phyloP scores from a whole-genome alignment of 2,329 filamentous ascomycete species.

The Acephala macrosclerotiorum region DNA sequence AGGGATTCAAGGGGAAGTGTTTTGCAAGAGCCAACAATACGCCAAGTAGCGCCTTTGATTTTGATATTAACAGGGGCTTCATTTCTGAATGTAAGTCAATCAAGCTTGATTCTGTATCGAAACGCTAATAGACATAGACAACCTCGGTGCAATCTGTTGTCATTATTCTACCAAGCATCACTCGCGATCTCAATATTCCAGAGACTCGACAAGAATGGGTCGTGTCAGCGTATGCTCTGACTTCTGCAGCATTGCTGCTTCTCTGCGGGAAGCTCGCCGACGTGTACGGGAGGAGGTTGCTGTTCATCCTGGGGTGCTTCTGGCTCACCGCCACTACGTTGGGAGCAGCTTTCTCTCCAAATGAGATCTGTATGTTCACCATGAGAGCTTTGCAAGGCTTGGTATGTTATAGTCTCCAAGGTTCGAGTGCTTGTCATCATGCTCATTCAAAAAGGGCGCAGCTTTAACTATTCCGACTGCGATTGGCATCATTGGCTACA shows the following conservation, averaged over 20 bases:
- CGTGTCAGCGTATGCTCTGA: constrained; percentile 48
- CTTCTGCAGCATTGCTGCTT: constrained; percentile 56
- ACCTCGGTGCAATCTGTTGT: constrained; percentile 65
- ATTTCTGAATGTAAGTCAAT: constrained; percentile 37
- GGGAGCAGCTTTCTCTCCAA: constrained; percentile 68
- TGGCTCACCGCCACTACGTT: constrained; percentile 68
- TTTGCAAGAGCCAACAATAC: constrained; percentile 34
- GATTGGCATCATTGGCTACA: constrained; percentile 73
- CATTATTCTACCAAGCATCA: constrained; percentile 55
- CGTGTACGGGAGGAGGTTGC: constrained; percentile 54
- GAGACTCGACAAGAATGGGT: constrained; percentile 43
- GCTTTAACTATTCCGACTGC: constrained; percentile 76
- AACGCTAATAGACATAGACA: constrained; percentile 49
- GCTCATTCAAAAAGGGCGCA: constrained; percentile 38
- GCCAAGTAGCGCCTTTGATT: constrained; percentile 38
- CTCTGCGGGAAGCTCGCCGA: constrained; percentile 59
- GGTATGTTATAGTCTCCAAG: constrained; percentile 42
- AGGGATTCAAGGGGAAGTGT: constrained; percentile 19
- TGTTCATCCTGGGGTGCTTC: constrained; percentile 58
- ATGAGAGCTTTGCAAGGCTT: constrained; percentile 73
- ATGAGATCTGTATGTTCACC: constrained; percentile 72
- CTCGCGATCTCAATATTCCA: constrained; percentile 40
- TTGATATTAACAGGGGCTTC: constrained; percentile 37
- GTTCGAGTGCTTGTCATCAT: background rate
- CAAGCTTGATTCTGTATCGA: background rate